Evolutionary conservation across 768 basidiomycete species (phyloP), one percentile per base, ranked within the genome.

Genomic region (Rickenella mellea): DNA sequence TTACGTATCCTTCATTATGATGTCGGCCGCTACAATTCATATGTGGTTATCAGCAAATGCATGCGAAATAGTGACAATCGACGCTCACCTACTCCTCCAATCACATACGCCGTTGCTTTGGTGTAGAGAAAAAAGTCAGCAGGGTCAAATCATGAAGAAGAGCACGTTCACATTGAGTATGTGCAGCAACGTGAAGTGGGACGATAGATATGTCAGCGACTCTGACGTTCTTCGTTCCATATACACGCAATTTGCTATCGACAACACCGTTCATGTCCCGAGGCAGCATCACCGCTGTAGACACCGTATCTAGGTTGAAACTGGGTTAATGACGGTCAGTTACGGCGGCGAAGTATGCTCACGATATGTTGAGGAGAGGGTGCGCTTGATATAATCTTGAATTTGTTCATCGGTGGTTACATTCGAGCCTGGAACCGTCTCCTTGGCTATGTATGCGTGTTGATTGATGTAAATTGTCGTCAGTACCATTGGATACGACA

Each of bases 251-350:
- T 9, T 50, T 36, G 1, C 49, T 29, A 42, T 61, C 58, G 26
- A 66, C 61, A 10, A 61, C 61, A 25, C 63, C 63, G 15, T 68
- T 68, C 27, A 61, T 41, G 24, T 57, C 56, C 39, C 44, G 47
- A 8, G 69, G 67, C 53, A 68, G 54, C 67, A 71, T 69, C 8
- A 64, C 53, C 41, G 62, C 44, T 3, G 67, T 62, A 6, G 67
- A 38, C 21, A 39, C 28, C n/a, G 48, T 31, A 33, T 48, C 40
- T 41, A 26, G 1, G 39, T 26, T 41, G 3, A 12, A 2, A 10
- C 7, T 36, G 5, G 24, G 42, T 8, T 10, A 17, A 4, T 11
- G 8, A 20, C 15, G 5, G 7, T 5, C 9, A 19, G 10, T 11
- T 41, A n/a, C 6, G 19, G 19, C 8, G 20, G 8, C 5, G 25